Conservation (phyloP, 2,329 filamentous ascomycete species). For the Curvularia lunata region DNA sequence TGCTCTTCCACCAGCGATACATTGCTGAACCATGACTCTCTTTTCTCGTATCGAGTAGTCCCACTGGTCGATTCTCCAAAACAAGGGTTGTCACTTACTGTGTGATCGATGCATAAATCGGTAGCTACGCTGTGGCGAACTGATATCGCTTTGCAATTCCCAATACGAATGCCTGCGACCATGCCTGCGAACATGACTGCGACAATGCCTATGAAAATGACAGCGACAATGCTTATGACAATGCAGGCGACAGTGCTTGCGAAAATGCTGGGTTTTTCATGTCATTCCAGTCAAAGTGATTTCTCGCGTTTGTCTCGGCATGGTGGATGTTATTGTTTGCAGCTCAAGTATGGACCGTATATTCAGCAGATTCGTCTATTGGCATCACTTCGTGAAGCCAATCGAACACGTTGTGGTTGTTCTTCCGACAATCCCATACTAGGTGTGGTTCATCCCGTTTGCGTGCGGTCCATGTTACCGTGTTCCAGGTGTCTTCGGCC, state of each 20-base stretch:
- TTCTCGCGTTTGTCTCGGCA: background rate
- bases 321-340: background rate
- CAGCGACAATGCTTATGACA: too few relatives aligned
- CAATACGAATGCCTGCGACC: background rate
- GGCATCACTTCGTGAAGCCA: background rate
- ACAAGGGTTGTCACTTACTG: background rate
- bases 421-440: constrained; percentile 6
- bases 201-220: too few relatives aligned
- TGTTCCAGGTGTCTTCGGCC: constrained; percentile 8
- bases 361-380: background rate
- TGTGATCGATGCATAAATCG: background rate
- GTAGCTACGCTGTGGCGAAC: background rate
- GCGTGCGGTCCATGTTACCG: background rate
- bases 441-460: constrained; percentile 9
- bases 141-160: background rate
- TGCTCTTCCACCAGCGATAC: background rate
- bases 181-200: too few relatives aligned
- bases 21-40: background rate
- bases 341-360: background rate
- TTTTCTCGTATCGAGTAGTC: background rate
- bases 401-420: background rate
- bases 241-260: too few relatives aligned
- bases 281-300: background rate
- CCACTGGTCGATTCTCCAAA: background rate
- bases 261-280: background rate